Base-by-base conservation (phyloP, 2,329 filamentous ascomycete genomes). In the Colletotrichum sp. region DNA sequence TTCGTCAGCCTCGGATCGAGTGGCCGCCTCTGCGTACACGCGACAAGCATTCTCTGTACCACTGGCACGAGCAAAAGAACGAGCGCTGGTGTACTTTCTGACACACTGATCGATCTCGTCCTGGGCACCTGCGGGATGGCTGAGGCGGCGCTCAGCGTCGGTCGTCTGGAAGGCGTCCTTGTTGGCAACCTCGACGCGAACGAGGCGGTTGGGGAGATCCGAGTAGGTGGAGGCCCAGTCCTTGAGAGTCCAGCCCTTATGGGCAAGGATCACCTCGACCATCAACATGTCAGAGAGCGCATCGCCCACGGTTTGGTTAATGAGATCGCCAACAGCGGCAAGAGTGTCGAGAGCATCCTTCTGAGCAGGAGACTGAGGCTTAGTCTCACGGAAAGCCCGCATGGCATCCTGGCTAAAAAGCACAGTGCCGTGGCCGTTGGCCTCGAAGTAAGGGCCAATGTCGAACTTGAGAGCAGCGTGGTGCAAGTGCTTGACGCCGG, bases 291-390 rank as follows among this genome's bases (percentile, higher is more conserved):
- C 97, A 1, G 96, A 98, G 73, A 99, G 91, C 62, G 97, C 97
- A 83, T 99, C 97, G 69, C 97, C 97, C 62, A 98, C 96, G 1
- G 97, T 97, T 88, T 99, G 97, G 89, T 99, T 99, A 88, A 99
- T 98, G 78, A 99, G 91, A 80, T 98, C 95, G 66, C 94, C 94
- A 70, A 98, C 90, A 13, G 95, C 96, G 69, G 91, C 90, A 1
- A 99, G 93, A 10, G 93, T 96, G 71, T 98, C 94, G 16, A 98
- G 91, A 3, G 96, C 95, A 80, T 95, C 94, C 83, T 96, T 94
- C 84, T 98, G 96, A 8, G 95, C 96, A 1, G 97, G 96, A 1
- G 95, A 98, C 84, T 97, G 94, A 8, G 97, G 96, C 82, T 95
- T 91, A 76, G 94, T 94, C 80, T 92, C 94, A 79, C 90, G 90